phyloP scores from a whole-genome alignment of 805 yeast species.

The Nakazawaea anatomiae region DNA sequence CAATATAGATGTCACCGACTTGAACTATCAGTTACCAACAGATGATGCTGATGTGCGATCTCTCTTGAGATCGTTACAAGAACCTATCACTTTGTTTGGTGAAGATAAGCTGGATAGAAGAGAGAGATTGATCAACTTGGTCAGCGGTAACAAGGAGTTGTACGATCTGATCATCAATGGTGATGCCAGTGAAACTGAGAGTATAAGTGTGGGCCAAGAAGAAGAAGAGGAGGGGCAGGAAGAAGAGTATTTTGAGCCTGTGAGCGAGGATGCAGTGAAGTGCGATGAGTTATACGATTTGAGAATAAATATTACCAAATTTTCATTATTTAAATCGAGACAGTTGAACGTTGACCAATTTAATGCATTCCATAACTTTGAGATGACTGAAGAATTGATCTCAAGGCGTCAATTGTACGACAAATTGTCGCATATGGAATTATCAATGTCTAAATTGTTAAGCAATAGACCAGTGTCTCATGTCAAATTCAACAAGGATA shows the following conservation, averaged over 20 bases:
- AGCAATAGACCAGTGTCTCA: conserved; percentile 65
- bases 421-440: conserved; percentile 29
- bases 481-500: conserved; percentile 37
- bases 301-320: conserved; percentile 44
- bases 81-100: conserved; percentile 50
- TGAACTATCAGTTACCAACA: conserved; percentile 44
- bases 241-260: conserved; percentile 26
- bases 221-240: conserved; percentile 25
- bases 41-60: conserved; percentile 57
- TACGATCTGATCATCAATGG: conserved; percentile 8
- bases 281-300: conserved; percentile 46
- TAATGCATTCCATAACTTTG: conserved; percentile 20
- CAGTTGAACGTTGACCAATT: conserved; percentile 32
- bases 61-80: conserved; percentile 41
- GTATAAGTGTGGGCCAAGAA: conserved; percentile 12
- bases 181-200: conserved; percentile 10
- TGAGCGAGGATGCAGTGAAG: conserved; percentile 59
- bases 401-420: conserved; percentile 38
- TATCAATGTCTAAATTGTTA: conserved; percentile 65
- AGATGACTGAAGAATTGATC: conserved; percentile 37
- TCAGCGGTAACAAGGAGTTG: conserved; percentile 28
- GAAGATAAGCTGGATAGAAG: conserved; percentile 62
- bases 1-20: conserved; percentile 6
- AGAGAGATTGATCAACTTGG: conserved; percentile 44
- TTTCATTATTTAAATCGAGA: conserved; percentile 43